Conservation (phyloP, 352 stramenopile species). For the Phytophthora chlamydospora region DNA sequence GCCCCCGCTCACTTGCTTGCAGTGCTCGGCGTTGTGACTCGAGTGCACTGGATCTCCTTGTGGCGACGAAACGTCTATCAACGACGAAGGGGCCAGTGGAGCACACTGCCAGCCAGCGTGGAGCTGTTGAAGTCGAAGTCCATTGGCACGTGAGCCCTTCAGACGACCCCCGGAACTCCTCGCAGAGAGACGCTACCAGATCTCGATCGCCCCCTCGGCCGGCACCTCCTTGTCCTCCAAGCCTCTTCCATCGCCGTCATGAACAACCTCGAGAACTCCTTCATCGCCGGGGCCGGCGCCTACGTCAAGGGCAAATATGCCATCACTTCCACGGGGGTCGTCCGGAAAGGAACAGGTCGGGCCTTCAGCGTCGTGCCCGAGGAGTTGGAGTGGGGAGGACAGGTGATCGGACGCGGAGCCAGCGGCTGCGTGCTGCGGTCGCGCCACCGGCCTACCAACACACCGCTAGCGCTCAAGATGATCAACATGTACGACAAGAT, state of each 20-base stretch:
- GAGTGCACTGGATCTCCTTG: constrained; percentile 17
- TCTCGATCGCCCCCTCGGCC: constrained; percentile 26
- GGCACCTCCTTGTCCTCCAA: constrained; percentile 2
- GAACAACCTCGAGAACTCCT: constrained; percentile 82
- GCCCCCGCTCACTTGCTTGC: not conserved
- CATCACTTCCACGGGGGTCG: constrained; percentile 78
- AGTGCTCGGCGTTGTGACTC: not conserved
- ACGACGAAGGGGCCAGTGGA: constrained; percentile 38
- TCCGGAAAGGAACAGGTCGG: constrained; percentile 82
- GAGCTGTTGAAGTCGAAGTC: constrained; percentile 12
- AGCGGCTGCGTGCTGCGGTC: constrained; percentile 77
- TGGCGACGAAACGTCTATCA: constrained; percentile 39
- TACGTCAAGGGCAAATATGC: constrained; percentile 87
- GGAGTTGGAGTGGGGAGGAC: constrained; percentile 77
- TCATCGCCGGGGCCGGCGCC: constrained; percentile 64
- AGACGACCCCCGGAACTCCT: constrained; percentile 26
- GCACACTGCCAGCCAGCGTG: constrained; percentile 13
- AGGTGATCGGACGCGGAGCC: constrained; percentile 75
- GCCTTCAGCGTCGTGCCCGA: constrained; percentile 80
- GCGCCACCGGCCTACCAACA: constrained; percentile 72
- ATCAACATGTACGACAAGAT: constrained; percentile 90
- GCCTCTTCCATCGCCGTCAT: constrained; percentile 20
- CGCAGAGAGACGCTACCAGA: constrained; percentile 42
- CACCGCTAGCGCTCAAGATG: constrained; percentile 85
- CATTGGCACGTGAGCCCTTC: constrained; percentile 17